Conservation (phyloP, 805 yeast species). For the Metschnikowia henanensis region DNA sequence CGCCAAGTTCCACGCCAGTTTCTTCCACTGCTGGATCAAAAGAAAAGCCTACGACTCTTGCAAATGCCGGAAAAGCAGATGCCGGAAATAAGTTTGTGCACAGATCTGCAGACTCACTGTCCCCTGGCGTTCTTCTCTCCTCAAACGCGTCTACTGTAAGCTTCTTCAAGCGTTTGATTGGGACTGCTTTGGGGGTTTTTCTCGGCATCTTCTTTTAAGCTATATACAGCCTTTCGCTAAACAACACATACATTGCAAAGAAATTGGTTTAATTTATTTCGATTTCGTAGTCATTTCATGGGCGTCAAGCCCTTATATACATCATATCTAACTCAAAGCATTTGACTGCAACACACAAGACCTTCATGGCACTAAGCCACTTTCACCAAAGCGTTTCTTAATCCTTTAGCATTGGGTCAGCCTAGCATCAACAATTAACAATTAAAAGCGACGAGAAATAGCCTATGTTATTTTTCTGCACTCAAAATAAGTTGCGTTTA, state of each 20-base stretch:
- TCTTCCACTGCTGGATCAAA: constrained; percentile 4
- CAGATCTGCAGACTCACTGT: neutral
- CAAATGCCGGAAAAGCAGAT: neutral
- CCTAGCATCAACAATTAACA: too few species aligned
- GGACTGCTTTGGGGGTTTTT: constrained; percentile 12
- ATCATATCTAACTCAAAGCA: too few species aligned
- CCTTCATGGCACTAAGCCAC: too few species aligned
- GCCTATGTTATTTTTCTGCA: constrained; percentile 40
- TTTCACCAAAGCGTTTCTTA: too few species aligned
- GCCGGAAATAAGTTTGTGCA: constrained; percentile 1
- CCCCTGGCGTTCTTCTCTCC: constrained; percentile 6
- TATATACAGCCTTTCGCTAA: constrained; percentile 3
- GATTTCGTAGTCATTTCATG: too few species aligned
- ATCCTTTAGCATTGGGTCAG: too few species aligned
- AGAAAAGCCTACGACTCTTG: neutral
- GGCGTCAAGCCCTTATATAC: neutral
- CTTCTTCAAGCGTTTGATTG: constrained; percentile 11
- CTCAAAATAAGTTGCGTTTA: constrained; percentile 51
- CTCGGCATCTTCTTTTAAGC: constrained; percentile 12
- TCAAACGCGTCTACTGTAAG: constrained; percentile 11
- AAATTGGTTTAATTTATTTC: too few species aligned
- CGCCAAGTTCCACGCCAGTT: neutral
- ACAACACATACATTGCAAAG: neutral
- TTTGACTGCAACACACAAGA: too few species aligned
- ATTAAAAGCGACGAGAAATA: too few species aligned